Percentiles rank a stretch among this genome's conserved stretches.
Conservation (phyloP, 768 basidiomycete species). For the Hericium alpestre region DNA sequence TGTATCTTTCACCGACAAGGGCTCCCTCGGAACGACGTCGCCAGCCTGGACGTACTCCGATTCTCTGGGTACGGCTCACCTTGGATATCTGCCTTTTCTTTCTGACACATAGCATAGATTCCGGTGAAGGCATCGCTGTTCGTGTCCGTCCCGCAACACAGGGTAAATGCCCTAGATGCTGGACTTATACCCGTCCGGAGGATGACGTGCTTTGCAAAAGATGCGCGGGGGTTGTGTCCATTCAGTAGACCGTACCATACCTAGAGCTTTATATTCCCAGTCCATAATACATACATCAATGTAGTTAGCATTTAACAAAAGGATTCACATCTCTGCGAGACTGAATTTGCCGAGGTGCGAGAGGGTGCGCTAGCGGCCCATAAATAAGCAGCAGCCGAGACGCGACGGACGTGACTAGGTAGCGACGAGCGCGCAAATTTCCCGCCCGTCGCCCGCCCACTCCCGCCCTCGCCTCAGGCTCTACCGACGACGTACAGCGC, state of each 20-base stretch:
- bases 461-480: neutral
- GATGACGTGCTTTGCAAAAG: slow-evolving; percentile 54
- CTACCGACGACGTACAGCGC: neutral
- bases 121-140: slow-evolving; percentile 28
- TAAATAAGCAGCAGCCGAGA: neutral
- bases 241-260: slow-evolving; percentile 2
- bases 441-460: neutral
- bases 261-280: slow-evolving; percentile 1
- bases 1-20: slow-evolving; percentile 40
- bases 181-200: slow-evolving; percentile 56
- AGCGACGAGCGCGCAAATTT: neutral
- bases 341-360: neutral
- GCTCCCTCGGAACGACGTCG: slow-evolving; percentile 27
- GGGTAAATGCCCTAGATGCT: slow-evolving; percentile 85
- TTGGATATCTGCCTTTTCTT: neutral
- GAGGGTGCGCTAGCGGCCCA: neutral
- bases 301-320: neutral
- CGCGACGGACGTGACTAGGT: neutral
- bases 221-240: slow-evolving; percentile 32
- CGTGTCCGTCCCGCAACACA: slow-evolving; percentile 49
- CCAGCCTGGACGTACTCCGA: slow-evolving; percentile 41
- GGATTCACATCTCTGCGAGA: neutral
- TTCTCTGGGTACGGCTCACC: slow-evolving; percentile 29
- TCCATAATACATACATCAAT: neutral
- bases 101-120: slow-evolving; percentile 8